phyloP scores from a whole-genome alignment of 805 yeast genomes.

The Cyberlindnera bimundalis region DNA sequence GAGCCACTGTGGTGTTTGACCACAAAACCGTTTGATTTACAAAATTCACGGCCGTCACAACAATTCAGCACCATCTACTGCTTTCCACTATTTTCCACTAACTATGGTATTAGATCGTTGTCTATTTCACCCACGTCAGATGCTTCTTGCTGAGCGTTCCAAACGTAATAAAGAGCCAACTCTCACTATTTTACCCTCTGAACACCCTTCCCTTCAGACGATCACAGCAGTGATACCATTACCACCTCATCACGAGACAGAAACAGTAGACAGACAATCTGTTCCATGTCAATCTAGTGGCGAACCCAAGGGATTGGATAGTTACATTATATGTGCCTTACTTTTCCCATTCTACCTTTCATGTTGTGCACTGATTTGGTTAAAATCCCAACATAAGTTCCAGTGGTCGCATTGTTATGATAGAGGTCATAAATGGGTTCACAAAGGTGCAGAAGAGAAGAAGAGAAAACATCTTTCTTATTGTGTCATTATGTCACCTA shows the following conservation, averaged over 20 bases:
- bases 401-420: not conserved
- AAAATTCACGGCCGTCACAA: too few relatives aligned
- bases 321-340: not conserved
- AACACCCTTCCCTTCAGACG: not conserved
- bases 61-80: too few relatives aligned
- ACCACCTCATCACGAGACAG: not conserved
- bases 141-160: conserved; percentile 5
- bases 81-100: not conserved
- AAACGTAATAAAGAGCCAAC: not conserved
- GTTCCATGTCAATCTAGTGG: too few relatives aligned
- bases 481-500: not conserved
- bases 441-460: too few relatives aligned
- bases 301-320: not conserved
- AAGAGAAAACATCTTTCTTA: too few relatives aligned
- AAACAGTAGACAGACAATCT: not conserved
- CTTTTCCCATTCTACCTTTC: conserved; percentile 3
- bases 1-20: not conserved
- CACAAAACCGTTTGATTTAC: not conserved
- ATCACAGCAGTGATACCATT: conserved; percentile 2
- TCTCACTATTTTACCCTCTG: not conserved
- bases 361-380: conserved; percentile 4
- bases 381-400: not conserved
- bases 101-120: too few relatives aligned
- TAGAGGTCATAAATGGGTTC: conserved; percentile 1
- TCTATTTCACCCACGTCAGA: not conserved